Evolutionary conservation across 169 alveolate species (phyloP).

Genomic region (Cryptosporidium muris): DNA sequence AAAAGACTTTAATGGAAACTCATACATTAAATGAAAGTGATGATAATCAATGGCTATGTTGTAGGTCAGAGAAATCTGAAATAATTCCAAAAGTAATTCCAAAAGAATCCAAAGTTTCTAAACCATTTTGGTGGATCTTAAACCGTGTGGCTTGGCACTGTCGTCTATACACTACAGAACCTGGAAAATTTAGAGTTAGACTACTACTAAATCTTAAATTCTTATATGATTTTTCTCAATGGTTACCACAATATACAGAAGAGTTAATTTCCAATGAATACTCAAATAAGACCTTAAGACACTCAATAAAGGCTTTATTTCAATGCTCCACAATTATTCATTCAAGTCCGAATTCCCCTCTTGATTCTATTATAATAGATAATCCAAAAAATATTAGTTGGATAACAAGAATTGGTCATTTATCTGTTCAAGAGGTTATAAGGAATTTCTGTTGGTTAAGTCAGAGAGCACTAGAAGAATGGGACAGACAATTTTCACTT

Average conservation of each 20-base stretch:
- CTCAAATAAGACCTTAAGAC: not conserved
- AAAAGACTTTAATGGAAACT: not conserved
- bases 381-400: not conserved
- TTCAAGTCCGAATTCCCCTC: not conserved
- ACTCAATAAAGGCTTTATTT: conserved; percentile 20
- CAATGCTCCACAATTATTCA: conserved; percentile 51
- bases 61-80: not conserved
- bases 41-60: not conserved
- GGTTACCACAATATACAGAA: not conserved
- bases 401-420: not conserved
- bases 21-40: not conserved
- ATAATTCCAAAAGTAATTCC: not conserved
- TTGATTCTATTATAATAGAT: not conserved
- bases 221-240: conserved; percentile 13
- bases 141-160: conserved; percentile 27
- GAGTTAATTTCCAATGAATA: not conserved
- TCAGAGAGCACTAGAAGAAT: conserved; percentile 41
- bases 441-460: conserved; percentile 13
- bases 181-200: conserved; percentile 27
- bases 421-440: not conserved
- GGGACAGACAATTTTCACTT: conserved; percentile 36
- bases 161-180: conserved; percentile 41
- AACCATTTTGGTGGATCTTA: conserved; percentile 35
- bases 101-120: not conserved
- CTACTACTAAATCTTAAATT: conserved; percentile 9